Evolutionary conservation across 1,284 basidiomycete species (phyloP), one percentile per base, ranked within the genome.

Genomic region (Sphagnurus paluster): DNA sequence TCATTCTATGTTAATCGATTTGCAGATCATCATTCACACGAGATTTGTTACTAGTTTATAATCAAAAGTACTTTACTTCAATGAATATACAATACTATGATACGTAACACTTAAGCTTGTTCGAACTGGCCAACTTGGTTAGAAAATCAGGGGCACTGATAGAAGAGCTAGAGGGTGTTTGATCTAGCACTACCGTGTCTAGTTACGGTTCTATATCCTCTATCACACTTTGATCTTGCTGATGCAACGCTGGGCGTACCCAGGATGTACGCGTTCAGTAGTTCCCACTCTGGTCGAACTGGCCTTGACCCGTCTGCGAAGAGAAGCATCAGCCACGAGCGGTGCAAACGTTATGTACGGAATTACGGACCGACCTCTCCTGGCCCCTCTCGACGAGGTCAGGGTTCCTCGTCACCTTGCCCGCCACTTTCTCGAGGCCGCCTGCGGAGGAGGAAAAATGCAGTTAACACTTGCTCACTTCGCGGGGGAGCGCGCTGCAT

Each of bases 1-100:
- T 23, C 41, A 0, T 66, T 55, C 47, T 63, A 58, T 52, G 54
- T 64, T n/a, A 66, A 60, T 44, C 60, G 57, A 35, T 65, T 54
- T 47, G 47, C 50, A 25, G 62, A 66, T 39, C 57, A 64, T 35
- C 63, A 65, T 17, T 14, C 32, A 14, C 32, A 34, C 10, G 32
- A 34, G 20, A 28, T 54, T 20, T n/a, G n/a, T n/a, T n/a, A n/a
- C n/a, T n/a, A n/a, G n/a, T n/a, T n/a, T n/a, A n/a, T n/a, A n/a
- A n/a, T n/a, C n/a, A n/a, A n/a, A n/a, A n/a, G n/a, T n/a, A n/a
- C n/a, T n/a, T n/a, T n/a, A n/a, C n/a, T n/a, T n/a, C n/a, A n/a
- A n/a, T n/a, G n/a, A n/a, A n/a, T n/a, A n/a, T n/a, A n/a, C n/a
- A n/a, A n/a, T n/a, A n/a, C n/a, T n/a, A n/a, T n/a, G n/a, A n/a